Percentiles rank a stretch among this genome's conserved stretches.
These are phyloP conservation scores for Pulveroboletus ravenelii DNA, from an alignment of 768 basidiomycete genomes.

Conservation along the genomic window DNA sequence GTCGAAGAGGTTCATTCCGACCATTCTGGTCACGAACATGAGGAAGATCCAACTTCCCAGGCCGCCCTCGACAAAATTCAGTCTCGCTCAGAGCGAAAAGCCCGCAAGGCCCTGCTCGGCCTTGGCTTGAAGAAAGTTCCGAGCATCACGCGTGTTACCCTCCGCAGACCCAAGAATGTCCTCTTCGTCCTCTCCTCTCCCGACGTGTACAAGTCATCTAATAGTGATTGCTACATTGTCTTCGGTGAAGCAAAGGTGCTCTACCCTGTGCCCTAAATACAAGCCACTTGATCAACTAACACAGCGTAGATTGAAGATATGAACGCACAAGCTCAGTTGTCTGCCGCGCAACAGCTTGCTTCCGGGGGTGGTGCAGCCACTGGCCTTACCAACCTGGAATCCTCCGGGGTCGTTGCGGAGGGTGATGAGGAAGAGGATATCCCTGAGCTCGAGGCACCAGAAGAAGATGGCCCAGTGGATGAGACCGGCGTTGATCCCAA, in stretches of 20 bases:
- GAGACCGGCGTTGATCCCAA: conserved; percentile 88
- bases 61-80: conserved; percentile 90
- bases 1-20: conserved; percentile 83
- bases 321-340: conserved; percentile 73
- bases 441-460: conserved; percentile 77
- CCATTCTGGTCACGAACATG: conserved; percentile 69
- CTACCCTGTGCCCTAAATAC: conserved; percentile 10
- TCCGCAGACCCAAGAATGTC: conserved; percentile 93
- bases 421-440: conserved; percentile 73
- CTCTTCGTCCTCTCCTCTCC: conserved; percentile 91
- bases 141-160: conserved; percentile 90
- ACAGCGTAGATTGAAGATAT: conserved; percentile 72
- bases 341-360: conserved; percentile 76
- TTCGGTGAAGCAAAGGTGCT: conserved; percentile 93
- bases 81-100: conserved; percentile 92
- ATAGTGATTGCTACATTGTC: conserved; percentile 98
- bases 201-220: conserved; percentile 96
- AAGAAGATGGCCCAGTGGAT: conserved; percentile 78
- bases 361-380: conserved; percentile 41
- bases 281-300: neutral
- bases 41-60: conserved; percentile 80
- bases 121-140: conserved; percentile 91
- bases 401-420: conserved; percentile 43
- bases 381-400: conserved; percentile 45
- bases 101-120: conserved; percentile 85